Base-by-base conservation (phyloP, 306 rosid genomes). In the Vicia faba region DNA sequence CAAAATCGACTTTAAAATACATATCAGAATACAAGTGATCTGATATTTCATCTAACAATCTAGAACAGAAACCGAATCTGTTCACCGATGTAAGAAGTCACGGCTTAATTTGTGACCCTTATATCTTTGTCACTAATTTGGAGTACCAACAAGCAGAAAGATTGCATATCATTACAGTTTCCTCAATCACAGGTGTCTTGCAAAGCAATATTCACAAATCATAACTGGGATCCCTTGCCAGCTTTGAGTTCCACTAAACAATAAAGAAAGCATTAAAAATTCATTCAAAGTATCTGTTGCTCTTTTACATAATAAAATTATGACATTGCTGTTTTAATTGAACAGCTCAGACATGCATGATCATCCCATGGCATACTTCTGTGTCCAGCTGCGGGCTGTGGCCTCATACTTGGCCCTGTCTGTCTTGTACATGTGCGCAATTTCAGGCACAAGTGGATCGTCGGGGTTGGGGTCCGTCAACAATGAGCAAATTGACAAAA, bases 331-430 rank as follows among this genome's bases (percentile, higher is more conserved):
- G 57, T 60, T 53, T 46, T 54, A 72, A 59, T 49, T 61, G 31
- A 57, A 70, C 68, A 56, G 82, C 77, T 19, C 23, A 26, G 65
- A 26, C 61, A 13, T 13, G 4, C n/a, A 10, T 38, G 48, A 19
- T 83, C 83, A 89, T 68, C 91, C 91, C 95, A 90, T 85, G 68
- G 95, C 91, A 20, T 90, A 87, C 84, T 90, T 87, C 71, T 90
- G 96, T n/a, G 95, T 78, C 95, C 96, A 89, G 80, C 96, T 85
- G 82, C 96, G 96, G 45, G 96, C 91, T 3, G 95, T 89, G 46
- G 91, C 64, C 74, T 89, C 96, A 38, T 89, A 89, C 78, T 89
- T 89, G 50, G 85, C 50, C 74, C 91, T 74, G 83, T 89, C 96
- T 0, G 95, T 84, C 89, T 90, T 90, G 79, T 90, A 85, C 95